Percentiles rank a stretch among this genome's conserved stretches.
Conservation (phyloP, 192 early-diverging fungal genomes). For the Allomyces macrogynus region DNA sequence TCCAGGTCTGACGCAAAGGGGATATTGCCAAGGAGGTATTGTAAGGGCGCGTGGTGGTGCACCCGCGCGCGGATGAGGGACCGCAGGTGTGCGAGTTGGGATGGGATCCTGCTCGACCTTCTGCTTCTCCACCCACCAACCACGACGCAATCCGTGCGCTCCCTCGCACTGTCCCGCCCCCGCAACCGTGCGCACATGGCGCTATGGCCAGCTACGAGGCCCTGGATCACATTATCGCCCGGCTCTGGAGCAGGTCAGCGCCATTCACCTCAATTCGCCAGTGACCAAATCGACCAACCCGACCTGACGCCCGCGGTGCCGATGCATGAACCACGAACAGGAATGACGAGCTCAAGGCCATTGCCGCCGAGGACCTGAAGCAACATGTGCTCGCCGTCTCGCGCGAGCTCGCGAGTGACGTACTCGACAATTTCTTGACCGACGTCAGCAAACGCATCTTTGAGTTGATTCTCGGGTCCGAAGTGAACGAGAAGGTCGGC, state of each 20-base stretch:
- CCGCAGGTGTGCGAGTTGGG: too few relatives aligned
- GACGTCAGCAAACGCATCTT: conserved; percentile 65
- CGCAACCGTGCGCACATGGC: too few relatives aligned
- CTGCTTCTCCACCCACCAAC: too few relatives aligned
- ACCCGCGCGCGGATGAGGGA: too few relatives aligned
- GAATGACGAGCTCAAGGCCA: background rate
- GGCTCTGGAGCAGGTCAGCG: too few relatives aligned
- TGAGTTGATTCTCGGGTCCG: conserved; percentile 51
- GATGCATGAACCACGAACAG: background rate
- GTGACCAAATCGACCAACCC: background rate
- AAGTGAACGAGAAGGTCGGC: conserved; percentile 56
- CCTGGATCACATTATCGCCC: too few relatives aligned
- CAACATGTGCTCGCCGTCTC: conserved; percentile 17
- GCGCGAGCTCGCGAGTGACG: conserved; percentile 50
- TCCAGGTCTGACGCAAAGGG: background rate
- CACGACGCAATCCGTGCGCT: too few relatives aligned
- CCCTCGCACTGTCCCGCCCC: too few relatives aligned
- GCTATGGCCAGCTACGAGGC: too few relatives aligned
- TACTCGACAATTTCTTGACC: conserved; percentile 48
- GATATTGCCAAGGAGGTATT: background rate
- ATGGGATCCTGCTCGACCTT: too few relatives aligned
- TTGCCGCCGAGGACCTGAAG: conserved; percentile 1
- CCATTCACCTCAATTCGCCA: too few relatives aligned
- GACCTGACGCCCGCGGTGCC: too few relatives aligned
- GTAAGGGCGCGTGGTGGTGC: background rate